These are phyloP conservation scores for Cyberlindnera petersonii DNA, from an alignment of 805 yeast species.

Conservation along the genomic window DNA sequence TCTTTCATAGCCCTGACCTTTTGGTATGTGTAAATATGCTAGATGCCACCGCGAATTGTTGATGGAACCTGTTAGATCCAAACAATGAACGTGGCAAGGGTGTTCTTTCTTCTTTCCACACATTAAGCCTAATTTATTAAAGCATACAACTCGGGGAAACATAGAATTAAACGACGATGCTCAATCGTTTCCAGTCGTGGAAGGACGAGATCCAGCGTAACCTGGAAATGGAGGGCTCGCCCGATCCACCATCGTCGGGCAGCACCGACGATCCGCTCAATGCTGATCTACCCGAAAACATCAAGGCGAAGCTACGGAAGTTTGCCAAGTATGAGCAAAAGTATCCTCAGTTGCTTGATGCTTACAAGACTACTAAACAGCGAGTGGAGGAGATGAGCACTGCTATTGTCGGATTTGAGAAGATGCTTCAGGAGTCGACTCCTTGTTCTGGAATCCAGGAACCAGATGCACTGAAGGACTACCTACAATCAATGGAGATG, in stretches of 20 bases:
- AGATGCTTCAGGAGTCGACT: conserved; percentile 68
- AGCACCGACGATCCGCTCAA: conserved; percentile 4
- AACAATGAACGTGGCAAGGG: neutral
- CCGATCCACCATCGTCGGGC: conserved; percentile 7
- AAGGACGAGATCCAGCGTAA: conserved; percentile 56
- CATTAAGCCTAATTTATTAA: too few species aligned
- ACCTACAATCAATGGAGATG: conserved; percentile 56
- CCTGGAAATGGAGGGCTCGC: conserved; percentile 23
- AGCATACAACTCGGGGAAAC: too few species aligned
- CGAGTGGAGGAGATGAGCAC: conserved; percentile 29
- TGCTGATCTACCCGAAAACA: conserved; percentile 43
- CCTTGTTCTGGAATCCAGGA: conserved; percentile 77
- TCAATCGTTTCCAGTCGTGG: conserved; percentile 37
- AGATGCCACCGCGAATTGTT: conserved; percentile 51
- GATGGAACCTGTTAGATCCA: neutral
- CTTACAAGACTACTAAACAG: conserved; percentile 77
- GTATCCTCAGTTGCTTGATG: conserved; percentile 79
- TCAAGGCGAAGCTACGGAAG: conserved; percentile 63
- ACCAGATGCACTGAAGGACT: conserved; percentile 64
- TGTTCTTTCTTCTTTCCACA: too few species aligned
- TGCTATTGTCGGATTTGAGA: conserved; percentile 54
- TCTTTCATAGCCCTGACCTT: too few species aligned
- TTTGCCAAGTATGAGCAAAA: conserved; percentile 85
- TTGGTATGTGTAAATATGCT: too few species aligned
- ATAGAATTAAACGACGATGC: neutral